Conservation (phyloP, 345 rosid species). For the Rubroshorea leprosula region DNA sequence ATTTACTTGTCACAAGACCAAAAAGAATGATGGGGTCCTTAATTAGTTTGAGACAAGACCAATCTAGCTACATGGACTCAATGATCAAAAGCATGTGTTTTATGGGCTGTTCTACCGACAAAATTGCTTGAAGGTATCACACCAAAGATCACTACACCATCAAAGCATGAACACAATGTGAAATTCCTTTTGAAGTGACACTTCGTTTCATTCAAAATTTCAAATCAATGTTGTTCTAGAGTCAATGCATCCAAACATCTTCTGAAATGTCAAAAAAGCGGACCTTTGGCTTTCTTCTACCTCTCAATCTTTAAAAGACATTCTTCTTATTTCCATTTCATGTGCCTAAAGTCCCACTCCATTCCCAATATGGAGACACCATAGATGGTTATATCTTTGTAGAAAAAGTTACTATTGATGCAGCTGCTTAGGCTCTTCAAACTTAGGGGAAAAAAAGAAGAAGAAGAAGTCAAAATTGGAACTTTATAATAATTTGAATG, state of each 20-base stretch:
- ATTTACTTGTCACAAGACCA: background rate
- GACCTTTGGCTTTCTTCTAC: constrained; percentile 29
- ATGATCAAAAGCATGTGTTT: constrained; percentile 14
- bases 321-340: background rate
- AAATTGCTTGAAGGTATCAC: background rate
- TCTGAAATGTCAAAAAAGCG: constrained; percentile 14
- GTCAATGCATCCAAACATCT: constrained; percentile 34
- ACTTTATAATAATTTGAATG: no score
- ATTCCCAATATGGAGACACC: no score
- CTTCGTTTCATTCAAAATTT: constrained; percentile 17
- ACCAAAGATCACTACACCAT: background rate
- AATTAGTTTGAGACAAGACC: constrained; percentile 16
- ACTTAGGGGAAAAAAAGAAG: no score
- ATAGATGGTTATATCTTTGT: no score
- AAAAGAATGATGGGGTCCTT: background rate
- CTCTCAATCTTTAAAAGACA: constrained; percentile 11
- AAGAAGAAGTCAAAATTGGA: no score
- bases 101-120: constrained; percentile 14
- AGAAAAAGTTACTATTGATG: no score
- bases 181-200: constrained; percentile 21
- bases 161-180: background rate
- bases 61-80: constrained; percentile 22
- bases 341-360: no score
- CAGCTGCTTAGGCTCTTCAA: no score
- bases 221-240: constrained; percentile 24